A percentile compares a stretch with the other conserved stretches of the same genome.
phyloP scores from a whole-genome alignment of 2,329 filamentous ascomycete species.

The Penicillium hordei region DNA sequence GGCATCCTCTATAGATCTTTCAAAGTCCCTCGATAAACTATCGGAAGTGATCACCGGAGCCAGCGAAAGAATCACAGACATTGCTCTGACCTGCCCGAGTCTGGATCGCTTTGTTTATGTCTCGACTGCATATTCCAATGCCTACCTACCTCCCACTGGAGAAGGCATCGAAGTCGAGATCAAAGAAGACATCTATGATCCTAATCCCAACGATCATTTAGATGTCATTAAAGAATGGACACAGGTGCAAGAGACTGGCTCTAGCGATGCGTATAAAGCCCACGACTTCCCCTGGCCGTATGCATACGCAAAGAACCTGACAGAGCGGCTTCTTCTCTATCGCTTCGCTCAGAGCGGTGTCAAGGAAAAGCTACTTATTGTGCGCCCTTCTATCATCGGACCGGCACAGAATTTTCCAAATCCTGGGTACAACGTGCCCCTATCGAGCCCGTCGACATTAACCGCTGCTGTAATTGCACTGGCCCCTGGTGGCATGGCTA shows the following conservation, averaged over 20 bases:
- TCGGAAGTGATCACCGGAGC: neutral
- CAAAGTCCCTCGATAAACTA: neutral
- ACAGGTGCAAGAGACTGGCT: neutral
- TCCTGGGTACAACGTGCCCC: neutral
- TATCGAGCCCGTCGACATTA: neutral
- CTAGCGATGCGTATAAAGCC: conserved; percentile 32
- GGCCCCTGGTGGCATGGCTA: neutral
- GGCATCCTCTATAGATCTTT: neutral
- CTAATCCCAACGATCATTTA: neutral
- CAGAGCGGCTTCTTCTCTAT: neutral
- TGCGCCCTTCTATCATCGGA: neutral
- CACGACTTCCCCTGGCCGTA: conserved; percentile 12
- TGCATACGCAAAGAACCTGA: neutral
- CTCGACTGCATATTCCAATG: neutral
- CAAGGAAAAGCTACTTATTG: neutral
- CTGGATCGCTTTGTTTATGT: neutral
- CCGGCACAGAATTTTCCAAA: neutral
- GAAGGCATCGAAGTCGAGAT: neutral
- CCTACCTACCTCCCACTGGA: neutral
- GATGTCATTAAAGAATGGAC: neutral
- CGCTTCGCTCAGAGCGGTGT: neutral
- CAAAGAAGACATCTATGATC: neutral
- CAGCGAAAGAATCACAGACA: neutral
- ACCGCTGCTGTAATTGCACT: neutral
- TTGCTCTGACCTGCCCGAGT: neutral